Conservation (phyloP, 23 red algal genomes). For the Gracilaria caudata region DNA sequence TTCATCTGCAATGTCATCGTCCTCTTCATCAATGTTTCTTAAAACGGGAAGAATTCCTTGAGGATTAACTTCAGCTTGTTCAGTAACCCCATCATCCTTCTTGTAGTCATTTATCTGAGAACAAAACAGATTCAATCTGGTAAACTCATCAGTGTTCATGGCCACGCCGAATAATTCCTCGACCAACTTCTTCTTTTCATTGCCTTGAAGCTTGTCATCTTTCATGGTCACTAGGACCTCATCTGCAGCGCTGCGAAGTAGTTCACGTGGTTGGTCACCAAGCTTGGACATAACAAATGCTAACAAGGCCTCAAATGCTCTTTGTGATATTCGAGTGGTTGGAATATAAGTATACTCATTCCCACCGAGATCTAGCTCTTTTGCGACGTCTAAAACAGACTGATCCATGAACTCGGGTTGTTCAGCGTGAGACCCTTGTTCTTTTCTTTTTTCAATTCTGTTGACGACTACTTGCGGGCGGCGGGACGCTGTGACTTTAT, state of each 20-base stretch:
- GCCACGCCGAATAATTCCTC: conserved; percentile 45
- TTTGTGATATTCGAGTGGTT: conserved; percentile 54
- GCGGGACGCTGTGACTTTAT: conserved; percentile 37
- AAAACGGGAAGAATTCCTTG: background rate
- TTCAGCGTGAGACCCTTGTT: background rate
- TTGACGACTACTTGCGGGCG: conserved; percentile 19
- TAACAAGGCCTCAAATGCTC: conserved; percentile 79
- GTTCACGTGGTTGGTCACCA: conserved; percentile 87
- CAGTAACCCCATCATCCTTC: conserved; percentile 35
- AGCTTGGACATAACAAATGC: conserved; percentile 71
- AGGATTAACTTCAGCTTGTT: background rate
- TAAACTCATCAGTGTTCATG: conserved; percentile 70
- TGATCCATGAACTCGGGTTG: conserved; percentile 10
- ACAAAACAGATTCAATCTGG: conserved; percentile 59
- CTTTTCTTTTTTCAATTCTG: conserved; percentile 23
- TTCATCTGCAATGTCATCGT: conserved; percentile 69
- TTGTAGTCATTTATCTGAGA: conserved; percentile 76
- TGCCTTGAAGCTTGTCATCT: conserved; percentile 32
- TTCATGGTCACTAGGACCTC: conserved; percentile 73
- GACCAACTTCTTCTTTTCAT: conserved; percentile 49
- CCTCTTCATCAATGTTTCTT: conserved; percentile 42
- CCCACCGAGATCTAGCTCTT: conserved; percentile 66
- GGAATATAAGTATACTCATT: conserved; percentile 69
- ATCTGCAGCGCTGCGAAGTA: conserved; percentile 74
- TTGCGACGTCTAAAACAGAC: conserved; percentile 63